Base-by-base conservation (phyloP, 2,329 filamentous ascomycete genomes). In the Thermoascus crustaceus region DNA sequence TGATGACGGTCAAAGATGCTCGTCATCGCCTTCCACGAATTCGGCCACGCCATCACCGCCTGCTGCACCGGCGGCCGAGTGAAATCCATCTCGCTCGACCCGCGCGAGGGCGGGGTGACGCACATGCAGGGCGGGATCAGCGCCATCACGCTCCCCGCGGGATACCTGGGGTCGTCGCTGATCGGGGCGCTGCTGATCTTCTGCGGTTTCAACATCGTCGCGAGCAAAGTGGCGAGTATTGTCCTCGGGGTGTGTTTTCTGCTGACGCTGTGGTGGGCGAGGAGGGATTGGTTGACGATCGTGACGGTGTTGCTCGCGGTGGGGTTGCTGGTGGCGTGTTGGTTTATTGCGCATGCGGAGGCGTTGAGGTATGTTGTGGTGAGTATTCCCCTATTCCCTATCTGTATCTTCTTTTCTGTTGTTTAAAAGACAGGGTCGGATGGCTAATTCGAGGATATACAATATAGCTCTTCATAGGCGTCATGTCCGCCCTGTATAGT, bases 211-310 rank as follows among this genome's bases (percentile, higher is more conserved):
- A 73, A 88, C 59, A 86, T 87, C 43, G 81, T 85, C 35, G 83
- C 83, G 3, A 82, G 76, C 64, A 88, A 88, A 58, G 59, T 88
- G n/a, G 82, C 81, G 11, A 85, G 79, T 49, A 73, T 88, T 35
- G 76, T 78, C 0, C 65, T 88, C 3, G 83, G 73, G 1, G 78
- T 79, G 3, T 85, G 81, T 54, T 88, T 88, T 51, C 55, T 88
- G 43, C 61, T 88, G n/a, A 86, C 80, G 0, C 61, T 88, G 3
- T 88, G 83, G 83, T 88, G 83, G 83, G 82, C 80, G 2, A 73
- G 82, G 44, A 76, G 72, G 49, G 81, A 88, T 56, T 87, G 82
- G 82, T 64, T 88, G 42, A 87, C 83, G 0, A 78, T 87, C 39
- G 44, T 74, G 10, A 88, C 83, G 0, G 66, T 88, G 6, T 55